phyloP scores from a whole-genome alignment of 352 stramenopile species.

The Albugo candida region DNA sequence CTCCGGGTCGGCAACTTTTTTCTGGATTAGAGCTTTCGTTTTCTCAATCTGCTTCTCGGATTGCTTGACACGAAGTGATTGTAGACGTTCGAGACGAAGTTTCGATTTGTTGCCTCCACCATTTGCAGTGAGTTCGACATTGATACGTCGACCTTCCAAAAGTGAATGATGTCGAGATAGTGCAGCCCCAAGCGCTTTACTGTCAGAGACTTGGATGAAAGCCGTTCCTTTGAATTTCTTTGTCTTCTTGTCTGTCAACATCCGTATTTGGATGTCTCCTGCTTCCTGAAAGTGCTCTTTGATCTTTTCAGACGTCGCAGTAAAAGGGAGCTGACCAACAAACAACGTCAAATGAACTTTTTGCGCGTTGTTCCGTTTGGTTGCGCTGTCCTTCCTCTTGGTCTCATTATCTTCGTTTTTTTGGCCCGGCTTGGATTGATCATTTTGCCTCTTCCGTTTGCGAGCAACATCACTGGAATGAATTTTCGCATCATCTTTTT shows the following conservation, averaged over 20 bases:
- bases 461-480: background rate
- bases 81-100: conserved; percentile 45
- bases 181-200: conserved; percentile 53
- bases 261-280: conserved; percentile 54
- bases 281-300: conserved; percentile 53
- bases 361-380: conserved; percentile 16
- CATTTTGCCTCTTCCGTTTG: background rate
- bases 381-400: conserved; percentile 10
- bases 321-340: conserved; percentile 61
- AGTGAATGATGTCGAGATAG: conserved; percentile 66
- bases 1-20: conserved; percentile 46
- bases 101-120: conserved; percentile 70
- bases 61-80: conserved; percentile 56
- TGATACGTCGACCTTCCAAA: conserved; percentile 60
- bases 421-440: background rate
- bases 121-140: conserved; percentile 70
- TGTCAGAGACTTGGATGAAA: conserved; percentile 75
- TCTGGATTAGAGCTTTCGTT: conserved; percentile 57
- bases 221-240: conserved; percentile 67
- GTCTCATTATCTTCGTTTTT: background rate
- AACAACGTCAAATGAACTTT: conserved; percentile 78
- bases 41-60: conserved; percentile 71
- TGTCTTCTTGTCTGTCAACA: conserved; percentile 72
- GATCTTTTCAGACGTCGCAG: conserved; percentile 38
- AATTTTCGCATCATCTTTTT: conserved; percentile 1